Base-by-base conservation (phyloP, 1,284 basidiomycete genomes). In the Mycosarcoma mackinlayi region DNA sequence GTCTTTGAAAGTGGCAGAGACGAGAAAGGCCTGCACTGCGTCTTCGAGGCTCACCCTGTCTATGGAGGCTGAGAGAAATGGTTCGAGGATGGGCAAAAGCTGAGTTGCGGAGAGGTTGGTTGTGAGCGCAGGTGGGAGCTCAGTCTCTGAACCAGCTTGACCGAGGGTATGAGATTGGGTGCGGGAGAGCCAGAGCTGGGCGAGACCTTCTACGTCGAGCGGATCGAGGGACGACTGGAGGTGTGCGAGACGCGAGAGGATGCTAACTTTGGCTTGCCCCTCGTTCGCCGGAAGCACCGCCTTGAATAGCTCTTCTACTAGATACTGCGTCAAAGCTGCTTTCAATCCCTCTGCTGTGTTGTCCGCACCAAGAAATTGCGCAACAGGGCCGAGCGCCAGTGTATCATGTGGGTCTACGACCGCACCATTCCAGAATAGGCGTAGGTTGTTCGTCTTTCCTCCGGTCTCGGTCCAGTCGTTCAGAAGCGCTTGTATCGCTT, bases 1-100 rank as follows among this genome's bases (percentile, higher is more conserved):
- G 83, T 98, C 94, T 83, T 97, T 98, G 87, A 97, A 93, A 11
- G 91, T 91, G n/a, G 92, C 91, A 9, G 92, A 92, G 42, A 97
- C 88, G 30, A 92, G 85, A 80, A 93, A 93, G 4, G 64, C 64
- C n/a, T 67, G 64, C 1, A 60, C 34, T 31, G 64, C 57, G 6
- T 46, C 48, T 28, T 60, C 48, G 8, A 60, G 27, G n/a, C 11
- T 23, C 11, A 54, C 34, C 18, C 56, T 39, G 3, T 0, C 33
- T 11, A 11, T 3, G 3, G 19, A 3, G 9, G 10, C 28, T 2
- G 38, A 33, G n/a, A 60, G 49, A 40, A 67, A 39, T 0, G 39
- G 4, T n/a, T 51, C 31, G 37, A 62, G 30, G 8, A 57, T 10
- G n/a, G 49, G 4, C 3, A 19, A 5, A 2, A 67, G 53, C 13